Base-by-base conservation (phyloP, 768 basidiomycete species). In the Sarcomyxa edulis region DNA sequence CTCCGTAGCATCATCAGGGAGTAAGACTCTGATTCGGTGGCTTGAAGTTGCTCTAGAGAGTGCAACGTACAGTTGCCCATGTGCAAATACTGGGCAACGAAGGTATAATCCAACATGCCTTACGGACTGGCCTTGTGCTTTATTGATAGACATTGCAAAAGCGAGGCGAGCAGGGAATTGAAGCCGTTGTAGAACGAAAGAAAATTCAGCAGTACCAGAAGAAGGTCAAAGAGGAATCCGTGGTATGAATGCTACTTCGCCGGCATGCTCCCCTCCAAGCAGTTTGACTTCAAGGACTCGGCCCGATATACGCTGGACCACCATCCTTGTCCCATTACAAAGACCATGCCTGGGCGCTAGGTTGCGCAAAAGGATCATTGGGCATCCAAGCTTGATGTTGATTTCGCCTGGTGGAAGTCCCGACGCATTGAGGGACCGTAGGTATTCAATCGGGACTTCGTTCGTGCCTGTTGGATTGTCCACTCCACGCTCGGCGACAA, bases 151-250 rank as follows among this genome's bases (percentile, higher is more conserved):
- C 58, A 66, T 62, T 1, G 56, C 56, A 56, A 60, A 66, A 2
- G 56, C 60, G 43, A 65, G 49, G 5, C 49, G 45, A 22, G 66
- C 41, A 24, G 65, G 64, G 39, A 71, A 71, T 47, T 72, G 69
- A 0, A 47, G 39, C 2, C 61, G 54, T 10, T 29, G 40, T 24
- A 71, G 46, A 0, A 30, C 32, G 40, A 69, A 59, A 1, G 58
- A 19, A 8, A 55, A 14, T 6, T 52, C 44, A 5, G 40, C 19
- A 11, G 37, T 30, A 20, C 35, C 26, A 12, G 9, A 3, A 24
- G 57, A 49, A 14, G 58, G 49, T 11, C 26, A 43, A 0, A 67
- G 40, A 0, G 51, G 46, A 8, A 71, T 63, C 1, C 62, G 39
- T 9, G 68, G 67, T 36, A 71, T 69, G 29, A 69, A 48, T 2